A percentile compares a stretch with the other conserved stretches of the same genome.
These are phyloP conservation scores for Smittium culicis DNA, from an alignment of 371 early-diverging fungal species.

Conservation along the genomic window DNA sequence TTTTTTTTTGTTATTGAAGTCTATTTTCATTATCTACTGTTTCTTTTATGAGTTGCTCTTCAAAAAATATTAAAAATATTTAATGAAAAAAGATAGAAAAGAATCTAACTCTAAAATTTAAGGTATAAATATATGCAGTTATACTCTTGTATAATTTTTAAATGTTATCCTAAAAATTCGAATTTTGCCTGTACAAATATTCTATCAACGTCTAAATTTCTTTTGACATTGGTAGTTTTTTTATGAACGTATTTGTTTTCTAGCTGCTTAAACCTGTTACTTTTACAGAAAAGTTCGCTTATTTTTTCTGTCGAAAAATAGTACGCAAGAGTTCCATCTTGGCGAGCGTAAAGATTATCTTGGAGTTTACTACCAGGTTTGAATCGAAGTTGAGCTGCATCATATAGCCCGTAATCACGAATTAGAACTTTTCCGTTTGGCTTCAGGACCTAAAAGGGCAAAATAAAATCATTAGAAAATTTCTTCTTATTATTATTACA, in stretches of 20 bases:
- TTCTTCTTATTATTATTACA: neutral
- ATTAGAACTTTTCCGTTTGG: slow-evolving; percentile 67
- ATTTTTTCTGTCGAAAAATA: slow-evolving; percentile 30
- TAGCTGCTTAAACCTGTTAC: slow-evolving; percentile 52
- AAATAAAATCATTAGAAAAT: neutral
- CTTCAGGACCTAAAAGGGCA: slow-evolving; percentile 37
- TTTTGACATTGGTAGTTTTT: slow-evolving; percentile 65
- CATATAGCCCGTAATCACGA: slow-evolving; percentile 79
- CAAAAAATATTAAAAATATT: too few species aligned
- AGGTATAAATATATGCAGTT: too few species aligned
- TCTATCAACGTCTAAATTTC: slow-evolving; percentile 60
- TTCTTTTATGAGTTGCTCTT: too few species aligned
- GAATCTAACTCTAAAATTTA: too few species aligned
- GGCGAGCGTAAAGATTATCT: slow-evolving; percentile 73
- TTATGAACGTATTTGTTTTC: slow-evolving; percentile 59
- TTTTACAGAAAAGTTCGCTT: slow-evolving; percentile 49
- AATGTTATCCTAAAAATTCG: slow-evolving; percentile 10
- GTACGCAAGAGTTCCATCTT: slow-evolving; percentile 56
- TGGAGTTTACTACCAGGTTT: slow-evolving; percentile 59
- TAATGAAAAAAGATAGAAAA: too few species aligned
- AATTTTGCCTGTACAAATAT: slow-evolving; percentile 82
- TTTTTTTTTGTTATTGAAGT: too few species aligned
- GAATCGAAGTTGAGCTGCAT: slow-evolving; percentile 80
- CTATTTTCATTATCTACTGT: too few species aligned
- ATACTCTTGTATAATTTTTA: too few species aligned